Conservation (phyloP, 805 yeast genomes). For the Ascoidea rubescens region DNA sequence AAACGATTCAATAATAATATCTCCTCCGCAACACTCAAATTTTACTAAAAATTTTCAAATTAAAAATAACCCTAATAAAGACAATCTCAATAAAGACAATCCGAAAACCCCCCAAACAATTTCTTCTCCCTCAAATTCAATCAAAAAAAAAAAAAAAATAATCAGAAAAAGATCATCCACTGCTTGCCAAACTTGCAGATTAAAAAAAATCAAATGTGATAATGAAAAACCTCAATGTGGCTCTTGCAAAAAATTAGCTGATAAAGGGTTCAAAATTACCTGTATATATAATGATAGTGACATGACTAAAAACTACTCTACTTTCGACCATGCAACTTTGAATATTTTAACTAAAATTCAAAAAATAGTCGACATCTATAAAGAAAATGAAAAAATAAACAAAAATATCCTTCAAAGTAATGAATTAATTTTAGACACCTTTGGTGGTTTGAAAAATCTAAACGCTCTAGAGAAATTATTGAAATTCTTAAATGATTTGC, state of each 20-base stretch:
- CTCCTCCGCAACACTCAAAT: too few species aligned
- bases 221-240: constrained; percentile 4
- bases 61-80: too few species aligned
- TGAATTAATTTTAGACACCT: neutral
- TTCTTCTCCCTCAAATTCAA: neutral
- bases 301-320: neutral
- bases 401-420: too few species aligned
- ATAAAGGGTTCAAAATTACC: neutral
- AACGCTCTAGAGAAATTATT: neutral
- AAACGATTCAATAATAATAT: too few species aligned
- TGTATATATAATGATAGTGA: neutral
- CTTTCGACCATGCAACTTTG: neutral
- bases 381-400: neutral
- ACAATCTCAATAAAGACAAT: too few species aligned
- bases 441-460: neutral
- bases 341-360: neutral
- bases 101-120: too few species aligned
- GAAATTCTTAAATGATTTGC: neutral
- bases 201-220: constrained; percentile 6
- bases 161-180: constrained; percentile 1
- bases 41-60: too few species aligned
- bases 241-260: neutral
- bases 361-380: too few species aligned
- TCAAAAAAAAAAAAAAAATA: too few species aligned
- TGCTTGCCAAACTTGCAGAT: constrained; percentile 5